Evolutionary conservation across 805 yeast species (phyloP), one percentile per base, ranked within the genome.

Genomic region (Torulaspora quercuum): DNA sequence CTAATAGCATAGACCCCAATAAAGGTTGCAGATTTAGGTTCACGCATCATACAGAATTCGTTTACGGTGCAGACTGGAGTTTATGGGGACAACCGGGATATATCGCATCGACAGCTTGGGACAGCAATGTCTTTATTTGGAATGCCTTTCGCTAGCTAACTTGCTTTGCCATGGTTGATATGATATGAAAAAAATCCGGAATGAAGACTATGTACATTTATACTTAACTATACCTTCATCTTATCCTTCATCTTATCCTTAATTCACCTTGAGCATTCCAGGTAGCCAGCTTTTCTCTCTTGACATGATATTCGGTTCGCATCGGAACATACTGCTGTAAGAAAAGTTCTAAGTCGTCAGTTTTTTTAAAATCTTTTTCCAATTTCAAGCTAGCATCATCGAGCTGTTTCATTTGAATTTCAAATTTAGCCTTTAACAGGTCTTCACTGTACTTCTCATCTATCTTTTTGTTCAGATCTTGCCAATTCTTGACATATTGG

Each of bases 61-160:
- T 83, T 1, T 76, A 84, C 49, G 97, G 94, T 11, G 82, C 89
- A 46, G 97, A 92, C 65, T 92, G 95, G 84, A 82, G 95, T 47
- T 62, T 92, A 34, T 90, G 97, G 97, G 98, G 97, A 3, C 80
- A 79, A 49, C 94, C 92, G 1, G 97, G 97, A 1, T 89, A 92
- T 88, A 88, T 82, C 11, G 95, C 92, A 7, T 80, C 95, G 10
- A 81, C 89, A 0, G 96, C 95, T 2, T 90, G 96, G 95, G 98
- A 90, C 65, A 95, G 90, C 55, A 87, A 86, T 82, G 80, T 88
- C 5, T 81, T 82, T 55, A 73, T 92, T 6, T 92, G 95, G 95
- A 88, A 83, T 49, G 76, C 84, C 1, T 45, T 48, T 12, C 42
- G 31, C 22, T 37, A 38, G 33, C 9, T 23, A 6, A 29, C 11